Percentiles rank a stretch among this genome's conserved stretches.
Evolutionary conservation across 768 basidiomycete species (phyloP).

Genomic region (Cyclocybe aegerita): DNA sequence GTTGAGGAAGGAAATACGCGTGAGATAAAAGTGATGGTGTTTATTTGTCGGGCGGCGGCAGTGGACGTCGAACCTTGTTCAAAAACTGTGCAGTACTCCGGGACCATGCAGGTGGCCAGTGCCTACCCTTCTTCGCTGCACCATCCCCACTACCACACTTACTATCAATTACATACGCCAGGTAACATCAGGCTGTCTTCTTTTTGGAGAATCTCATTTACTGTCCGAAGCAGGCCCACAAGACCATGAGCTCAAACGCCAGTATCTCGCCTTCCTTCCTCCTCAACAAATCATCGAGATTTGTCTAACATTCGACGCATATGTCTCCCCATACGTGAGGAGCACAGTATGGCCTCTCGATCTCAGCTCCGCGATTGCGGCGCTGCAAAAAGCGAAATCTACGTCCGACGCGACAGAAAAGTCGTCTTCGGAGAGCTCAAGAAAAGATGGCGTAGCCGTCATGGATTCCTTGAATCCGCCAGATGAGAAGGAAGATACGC

Average conservation of each 20-base stretch:
- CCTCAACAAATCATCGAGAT: conserved; percentile 77
- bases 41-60: conserved; percentile 7
- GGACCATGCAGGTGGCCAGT: conserved; percentile 58
- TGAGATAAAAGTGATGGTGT: conserved; percentile 1
- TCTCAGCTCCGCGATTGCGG: conserved; percentile 61
- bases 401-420: conserved; percentile 20
- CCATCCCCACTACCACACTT: conserved; percentile 24
- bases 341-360: conserved; percentile 73
- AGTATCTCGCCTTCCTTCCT: conserved; percentile 67
- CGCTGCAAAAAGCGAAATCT: conserved; percentile 38
- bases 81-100: conserved; percentile 73
- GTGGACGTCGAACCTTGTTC: conserved; percentile 54
- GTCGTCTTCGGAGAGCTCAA: not conserved
- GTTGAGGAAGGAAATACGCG: not conserved
- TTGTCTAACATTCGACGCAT: conserved; percentile 68
- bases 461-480: conserved; percentile 27
- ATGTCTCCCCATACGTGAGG: conserved; percentile 65
- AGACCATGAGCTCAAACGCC: conserved; percentile 67
- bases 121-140: conserved; percentile 35
- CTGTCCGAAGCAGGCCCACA: conserved; percentile 27
- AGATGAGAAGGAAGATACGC: conserved; percentile 6
- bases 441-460: conserved; percentile 17
- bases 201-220: conserved; percentile 5
- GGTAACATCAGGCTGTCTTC: conserved; percentile 14
- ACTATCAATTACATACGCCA: conserved; percentile 18